Base-by-base conservation (phyloP, 805 yeast genomes). In the Starmerella apis region DNA sequence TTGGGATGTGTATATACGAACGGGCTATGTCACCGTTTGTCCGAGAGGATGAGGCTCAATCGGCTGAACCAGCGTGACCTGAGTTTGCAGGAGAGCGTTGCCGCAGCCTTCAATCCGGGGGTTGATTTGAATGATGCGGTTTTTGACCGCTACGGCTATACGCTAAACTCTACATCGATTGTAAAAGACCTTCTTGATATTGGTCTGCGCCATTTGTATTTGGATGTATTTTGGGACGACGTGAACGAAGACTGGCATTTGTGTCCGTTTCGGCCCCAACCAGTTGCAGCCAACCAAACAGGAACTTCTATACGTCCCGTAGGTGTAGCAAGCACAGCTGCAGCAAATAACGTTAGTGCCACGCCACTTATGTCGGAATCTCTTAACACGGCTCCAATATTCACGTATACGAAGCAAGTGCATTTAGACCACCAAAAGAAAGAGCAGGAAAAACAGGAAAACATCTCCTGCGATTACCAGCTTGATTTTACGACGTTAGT, bases 171-270 rank as follows among this genome's bases (percentile, higher is more conserved):
- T 2, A 48, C 68, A n/a, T 20, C 47, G 3, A 44, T 43, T 8
- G 28, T 65, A 10, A 47, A 41, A 19, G 54, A 48, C 9, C 53
- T 63, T 6, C 58, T 72, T 27, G 58, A 56, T 13, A 58, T 56
- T 0, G 76, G 77, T 4, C 63, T 64, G 43, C 64, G 61, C 22
- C 57, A 65, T 3, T 43, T 72, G 18, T 59, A 66, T 53, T 35
- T 76, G 6, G 79, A 79, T 57, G 57, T 77, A n/a, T 77, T 72
- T 61, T 78, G 76, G 76, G 75, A 75, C 59, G 65, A 66, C 31
- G 57, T 55, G 38, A 61, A 65, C 7, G 43, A 54, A 10, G 55
- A 50, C 39, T 77, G 80, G 81, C 80, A 76, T 60, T 61, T 77
- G 20, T 78, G 82, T 55, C 82, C 82, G 1, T 71, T 66, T 3